Conservation (phyloP, 495 filamentous ascomycete species). For the Tetracladium marchalianum region DNA sequence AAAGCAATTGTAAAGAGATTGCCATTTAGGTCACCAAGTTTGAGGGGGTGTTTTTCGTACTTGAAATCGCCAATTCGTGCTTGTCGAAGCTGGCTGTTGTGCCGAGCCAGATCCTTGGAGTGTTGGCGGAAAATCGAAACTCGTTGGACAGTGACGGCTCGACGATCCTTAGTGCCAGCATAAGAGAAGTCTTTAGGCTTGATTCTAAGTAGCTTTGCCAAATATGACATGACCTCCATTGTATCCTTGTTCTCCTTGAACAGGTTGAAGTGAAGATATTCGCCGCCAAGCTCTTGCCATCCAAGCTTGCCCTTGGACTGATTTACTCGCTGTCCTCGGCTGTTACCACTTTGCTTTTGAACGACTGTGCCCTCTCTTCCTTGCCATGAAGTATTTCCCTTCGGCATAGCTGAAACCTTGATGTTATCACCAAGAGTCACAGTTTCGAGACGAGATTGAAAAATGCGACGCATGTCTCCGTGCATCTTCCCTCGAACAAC, state of each 20-base stretch:
- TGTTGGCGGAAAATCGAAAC: conserved; percentile 61
- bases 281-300: conserved; percentile 46
- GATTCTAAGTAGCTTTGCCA: conserved; percentile 58
- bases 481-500: conserved; percentile 55
- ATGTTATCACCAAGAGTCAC: conserved; percentile 47
- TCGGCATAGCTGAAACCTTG: conserved; percentile 40
- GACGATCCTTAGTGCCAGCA: conserved; percentile 89
- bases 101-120: conserved; percentile 46
- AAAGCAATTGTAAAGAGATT: conserved; percentile 91
- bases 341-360: conserved; percentile 14
- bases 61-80: conserved; percentile 69
- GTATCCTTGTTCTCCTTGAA: conserved; percentile 99
- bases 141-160: conserved; percentile 79
- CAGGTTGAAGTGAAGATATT: conserved; percentile 84
- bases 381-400: conserved; percentile 17
- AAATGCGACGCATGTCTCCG: conserved; percentile 53
- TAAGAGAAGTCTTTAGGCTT: conserved; percentile 65
- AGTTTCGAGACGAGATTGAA: conserved; percentile 57
- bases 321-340: conserved; percentile 5
- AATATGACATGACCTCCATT: conserved; percentile 74
- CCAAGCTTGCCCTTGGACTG: conserved; percentile 17
- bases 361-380: conserved; percentile 10
- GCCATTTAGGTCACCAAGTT: conserved; percentile 72
- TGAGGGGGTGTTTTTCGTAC: conserved; percentile 56
- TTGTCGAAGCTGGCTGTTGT: conserved; percentile 51